Conservation (phyloP, 169 alveolate genomes). For the Cryptosporidium meleagridis region DNA sequence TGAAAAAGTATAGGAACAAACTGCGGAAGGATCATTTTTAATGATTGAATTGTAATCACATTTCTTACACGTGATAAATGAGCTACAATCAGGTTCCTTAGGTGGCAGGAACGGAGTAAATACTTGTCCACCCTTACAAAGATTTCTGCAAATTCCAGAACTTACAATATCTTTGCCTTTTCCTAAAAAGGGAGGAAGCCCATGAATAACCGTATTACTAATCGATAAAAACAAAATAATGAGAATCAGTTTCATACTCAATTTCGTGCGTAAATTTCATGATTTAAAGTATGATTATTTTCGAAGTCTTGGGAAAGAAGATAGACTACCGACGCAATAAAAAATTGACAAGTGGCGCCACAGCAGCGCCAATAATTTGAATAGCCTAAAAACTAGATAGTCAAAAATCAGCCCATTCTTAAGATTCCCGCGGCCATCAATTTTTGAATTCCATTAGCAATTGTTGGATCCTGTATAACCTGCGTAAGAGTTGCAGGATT, state of each 20-base stretch:
- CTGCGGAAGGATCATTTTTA: conserved; percentile 49
- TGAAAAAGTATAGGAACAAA: conserved; percentile 40
- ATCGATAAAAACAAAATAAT: not conserved
- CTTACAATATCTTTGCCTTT: conserved; percentile 26
- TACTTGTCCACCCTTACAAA: conserved; percentile 41
- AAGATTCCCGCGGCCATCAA: conserved; percentile 97
- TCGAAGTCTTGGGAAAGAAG: not conserved
- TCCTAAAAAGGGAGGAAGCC: not conserved
- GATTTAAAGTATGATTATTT: not conserved
- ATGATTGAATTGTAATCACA: conserved; percentile 15
- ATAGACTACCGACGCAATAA: conserved; percentile 25
- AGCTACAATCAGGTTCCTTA: conserved; percentile 46
- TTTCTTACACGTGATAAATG: conserved; percentile 47
- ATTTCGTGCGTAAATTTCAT: not conserved
- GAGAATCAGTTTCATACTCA: not conserved
- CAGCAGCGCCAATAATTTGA: not conserved
- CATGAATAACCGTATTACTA: not conserved
- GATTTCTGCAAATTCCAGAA: conserved; percentile 1
- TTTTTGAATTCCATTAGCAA: conserved; percentile 93
- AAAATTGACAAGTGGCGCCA: conserved; percentile 19
- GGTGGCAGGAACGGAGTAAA: conserved; percentile 53
- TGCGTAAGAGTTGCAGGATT: conserved; percentile 83
- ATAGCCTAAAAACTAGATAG: not conserved
- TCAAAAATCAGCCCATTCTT: conserved; percentile 82
- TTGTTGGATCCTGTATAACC: conserved; percentile 94